Base-by-base conservation (phyloP, 345 rosid species). In the Melastoma malabathricum region DNA sequence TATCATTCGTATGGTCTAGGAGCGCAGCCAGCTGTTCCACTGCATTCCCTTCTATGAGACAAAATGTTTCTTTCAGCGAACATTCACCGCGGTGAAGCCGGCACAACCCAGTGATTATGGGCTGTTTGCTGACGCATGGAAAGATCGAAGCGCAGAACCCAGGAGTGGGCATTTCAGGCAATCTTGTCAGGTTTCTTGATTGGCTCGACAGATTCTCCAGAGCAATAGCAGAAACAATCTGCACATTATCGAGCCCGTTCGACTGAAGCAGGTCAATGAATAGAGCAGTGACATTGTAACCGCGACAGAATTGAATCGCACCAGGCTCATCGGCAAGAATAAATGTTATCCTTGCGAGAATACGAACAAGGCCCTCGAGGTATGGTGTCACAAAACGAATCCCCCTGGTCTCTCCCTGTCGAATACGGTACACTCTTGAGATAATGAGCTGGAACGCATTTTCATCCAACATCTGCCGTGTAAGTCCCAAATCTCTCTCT, bases 151-250 rank as follows among this genome's bases (percentile, higher is more conserved):
- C 74, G 64, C 86, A 89, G 50, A 76, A 10, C 41, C 41, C 12
- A 78, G 82, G 82, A 1, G 77, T 51, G 45, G 93, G 96, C 67
- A 80, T 59, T 56, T 92, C 87, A 0, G 96, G 95, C 66, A 80
- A 62, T 66, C 5, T 82, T 1, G 89, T 90, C 44, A 82, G 74
- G 56, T 80, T 82, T 70, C 73, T 77, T 34, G 96, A 76, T 68
- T 86, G 94, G 47, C 64, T 80, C n/a, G 96, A 82, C 22, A 90
- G 67, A 68, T 90, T 90, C 79, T 90, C 98, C 69, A 90, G 65
- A 44, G 96, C 96, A 52, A 64, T 58, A 34, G 98, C 96, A 53
- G 96, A 84, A 64, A 77, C 73, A 77, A 74, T 77, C 72, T 84
- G 98, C 44, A 84, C 81, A 45, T 74, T 71, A 50, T 86, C 96